Evolutionary conservation across 108 stramenopile species (phyloP), one percentile per base, ranked within the genome.

Genomic region (Cylindrotheca closterium): DNA sequence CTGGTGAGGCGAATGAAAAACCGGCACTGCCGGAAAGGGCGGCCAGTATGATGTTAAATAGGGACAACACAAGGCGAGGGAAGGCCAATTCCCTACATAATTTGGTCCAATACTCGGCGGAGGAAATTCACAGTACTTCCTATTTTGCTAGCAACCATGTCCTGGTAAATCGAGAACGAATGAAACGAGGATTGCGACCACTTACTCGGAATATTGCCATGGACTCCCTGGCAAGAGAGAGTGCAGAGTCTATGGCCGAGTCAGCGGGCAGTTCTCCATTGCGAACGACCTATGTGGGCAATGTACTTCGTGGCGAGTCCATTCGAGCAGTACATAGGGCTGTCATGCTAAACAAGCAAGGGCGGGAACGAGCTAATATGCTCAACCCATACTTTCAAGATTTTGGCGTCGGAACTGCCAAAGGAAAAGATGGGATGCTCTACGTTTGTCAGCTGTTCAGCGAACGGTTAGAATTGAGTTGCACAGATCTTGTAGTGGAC

Each of bases 91-190:
- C 73, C 1, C 32, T 67, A 15, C 33, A 32, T 26, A 59, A 74
- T 47, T 60, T 74, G 8, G 55, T 62, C 19, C 30, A 74, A 18
- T 74, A 74, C 32, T 65, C 65, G 8, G 60, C 61, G 33, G 66
- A 67, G 32, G 74, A 75, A 33, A 64, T 77, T 24, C 76, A 66
- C 58, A 77, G 71, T 32, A 77, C 76, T 10, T 71, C 67, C 4
- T 71, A 71, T 32, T 77, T 73, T 68, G 66, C 71, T 8, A 77
- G 76, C 52, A 78, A 78, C 47, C 77, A 73, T 26, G 64, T 78
- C 21, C 28, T 78, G 61, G 47, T 78, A 12, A 78, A 78, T 50
- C 56, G 70, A 50, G 77, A 78, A 45, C 64, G 77, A 19, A 74
- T 74, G 63, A 68, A 74, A 23, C 66, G 77, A 53, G 73, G 70